Conservation (phyloP, 2,329 filamentous ascomycete species). For the Neopestalotiopsis sp. region DNA sequence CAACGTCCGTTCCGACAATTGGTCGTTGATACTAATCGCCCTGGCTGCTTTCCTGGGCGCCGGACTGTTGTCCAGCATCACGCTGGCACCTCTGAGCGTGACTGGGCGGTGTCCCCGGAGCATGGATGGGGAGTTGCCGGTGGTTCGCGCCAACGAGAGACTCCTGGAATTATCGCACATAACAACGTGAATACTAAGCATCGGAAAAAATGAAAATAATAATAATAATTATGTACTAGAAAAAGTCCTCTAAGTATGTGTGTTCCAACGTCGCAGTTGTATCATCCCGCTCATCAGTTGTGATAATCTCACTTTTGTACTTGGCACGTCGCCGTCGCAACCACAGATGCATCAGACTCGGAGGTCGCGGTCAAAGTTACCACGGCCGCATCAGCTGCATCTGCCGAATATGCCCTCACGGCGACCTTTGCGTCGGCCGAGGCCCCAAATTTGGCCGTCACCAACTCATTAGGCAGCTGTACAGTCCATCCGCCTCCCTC, state of each 20-base stretch:
- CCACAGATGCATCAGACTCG: conserved; percentile 45
- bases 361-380: conserved; percentile 51
- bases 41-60: conserved; percentile 3
- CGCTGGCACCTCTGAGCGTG: not conserved
- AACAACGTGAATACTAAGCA: not conserved
- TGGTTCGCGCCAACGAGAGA: not conserved
- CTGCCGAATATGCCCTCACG: conserved; percentile 38
- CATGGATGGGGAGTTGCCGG: not conserved
- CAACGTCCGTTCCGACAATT: conserved; percentile 11
- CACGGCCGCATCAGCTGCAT: conserved; percentile 40
- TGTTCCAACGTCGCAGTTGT: not conserved
- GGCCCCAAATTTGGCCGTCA: conserved; percentile 47
- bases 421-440: conserved; percentile 46
- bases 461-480: conserved; percentile 46
- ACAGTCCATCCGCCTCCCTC: conserved; percentile 52
- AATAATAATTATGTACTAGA: not conserved
- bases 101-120: not conserved
- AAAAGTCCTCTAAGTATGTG: not conserved
- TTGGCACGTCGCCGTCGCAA: conserved; percentile 37
- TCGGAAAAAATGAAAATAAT: not conserved
- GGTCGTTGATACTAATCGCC: conserved; percentile 10
- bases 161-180: not conserved
- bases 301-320: conserved; percentile 31
- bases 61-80: not conserved
- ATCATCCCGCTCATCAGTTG: not conserved